phyloP scores from a whole-genome alignment of 345 rosid genomes.

The Citrus australasica region DNA sequence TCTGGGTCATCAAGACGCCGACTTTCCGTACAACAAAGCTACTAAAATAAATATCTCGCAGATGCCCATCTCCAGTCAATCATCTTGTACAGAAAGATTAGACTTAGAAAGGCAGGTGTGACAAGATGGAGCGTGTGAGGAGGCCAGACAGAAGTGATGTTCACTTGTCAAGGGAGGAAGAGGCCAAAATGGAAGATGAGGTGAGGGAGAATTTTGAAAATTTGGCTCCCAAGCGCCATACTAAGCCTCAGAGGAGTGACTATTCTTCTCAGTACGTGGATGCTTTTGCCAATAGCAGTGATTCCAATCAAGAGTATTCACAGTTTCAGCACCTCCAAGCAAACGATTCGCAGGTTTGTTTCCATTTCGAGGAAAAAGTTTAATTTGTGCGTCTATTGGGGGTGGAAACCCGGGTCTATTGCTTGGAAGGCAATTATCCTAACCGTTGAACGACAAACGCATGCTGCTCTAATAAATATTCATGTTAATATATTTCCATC shows the following conservation, averaged over 20 bases:
- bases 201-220: slow-evolving; percentile 46
- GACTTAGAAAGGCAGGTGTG: neutral
- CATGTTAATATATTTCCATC: no score
- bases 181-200: slow-evolving; percentile 32
- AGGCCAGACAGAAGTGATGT: slow-evolving; percentile 57
- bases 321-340: slow-evolving; percentile 44
- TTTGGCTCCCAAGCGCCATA: slow-evolving; percentile 49
- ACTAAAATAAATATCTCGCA: neutral
- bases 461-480: no score
- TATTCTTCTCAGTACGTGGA: slow-evolving; percentile 46
- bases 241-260: slow-evolving; percentile 69
- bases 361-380: neutral
- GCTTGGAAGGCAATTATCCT: slow-evolving; percentile 91
- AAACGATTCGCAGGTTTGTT: slow-evolving; percentile 34
- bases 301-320: slow-evolving; percentile 32
- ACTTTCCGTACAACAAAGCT: neutral
- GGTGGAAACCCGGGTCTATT: slow-evolving; percentile 67
- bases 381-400: no score
- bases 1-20: neutral
- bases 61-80: neutral
- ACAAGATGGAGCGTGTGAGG: slow-evolving; percentile 23
- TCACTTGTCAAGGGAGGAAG: slow-evolving; percentile 48
- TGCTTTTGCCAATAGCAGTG: neutral
- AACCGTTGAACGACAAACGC: slow-evolving; percentile 19
- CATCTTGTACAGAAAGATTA: neutral